A percentile compares a stretch with the other conserved stretches of the same genome.
phyloP scores from a whole-genome alignment of 1,284 basidiomycete genomes.

The Stygiomarasmius scandens region DNA sequence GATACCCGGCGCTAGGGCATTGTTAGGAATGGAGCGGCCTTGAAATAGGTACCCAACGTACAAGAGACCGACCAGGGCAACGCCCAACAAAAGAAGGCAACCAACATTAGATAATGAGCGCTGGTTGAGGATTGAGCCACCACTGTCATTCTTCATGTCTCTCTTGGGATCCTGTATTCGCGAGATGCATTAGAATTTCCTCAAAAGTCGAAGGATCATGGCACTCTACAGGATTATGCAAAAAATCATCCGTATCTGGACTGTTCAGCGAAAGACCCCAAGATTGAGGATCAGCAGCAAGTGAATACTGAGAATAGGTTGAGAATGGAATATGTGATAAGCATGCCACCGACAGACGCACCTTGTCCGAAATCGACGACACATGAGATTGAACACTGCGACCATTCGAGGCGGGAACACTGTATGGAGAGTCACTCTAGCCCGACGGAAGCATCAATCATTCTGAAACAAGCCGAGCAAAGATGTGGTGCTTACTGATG shows the following conservation, averaged over 20 bases:
- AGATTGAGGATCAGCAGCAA: conserved; percentile 28
- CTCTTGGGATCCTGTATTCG: conserved; percentile 32
- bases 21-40: no score
- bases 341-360: neutral
- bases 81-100: conserved; percentile 55
- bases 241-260: conserved; percentile 43
- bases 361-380: conserved; percentile 16
- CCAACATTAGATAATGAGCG: conserved; percentile 71
- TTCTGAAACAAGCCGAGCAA: neutral
- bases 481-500: neutral
- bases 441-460: neutral
- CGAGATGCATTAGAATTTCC: no score
- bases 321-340: neutral
- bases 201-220: no score
- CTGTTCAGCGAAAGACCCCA: conserved; percentile 24
- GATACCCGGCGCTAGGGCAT: conserved; percentile 38
- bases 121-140: conserved; percentile 38
- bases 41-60: conserved; percentile 32
- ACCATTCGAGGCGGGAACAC: neutral
- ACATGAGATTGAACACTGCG: neutral
- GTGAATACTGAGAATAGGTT: conserved; percentile 24
- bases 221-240: conserved; percentile 43
- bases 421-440: neutral
- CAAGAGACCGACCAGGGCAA: conserved; percentile 56
- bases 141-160: conserved; percentile 34